Base-by-base conservation (phyloP, 345 rosid genomes). In the Brassica carinata region DNA sequence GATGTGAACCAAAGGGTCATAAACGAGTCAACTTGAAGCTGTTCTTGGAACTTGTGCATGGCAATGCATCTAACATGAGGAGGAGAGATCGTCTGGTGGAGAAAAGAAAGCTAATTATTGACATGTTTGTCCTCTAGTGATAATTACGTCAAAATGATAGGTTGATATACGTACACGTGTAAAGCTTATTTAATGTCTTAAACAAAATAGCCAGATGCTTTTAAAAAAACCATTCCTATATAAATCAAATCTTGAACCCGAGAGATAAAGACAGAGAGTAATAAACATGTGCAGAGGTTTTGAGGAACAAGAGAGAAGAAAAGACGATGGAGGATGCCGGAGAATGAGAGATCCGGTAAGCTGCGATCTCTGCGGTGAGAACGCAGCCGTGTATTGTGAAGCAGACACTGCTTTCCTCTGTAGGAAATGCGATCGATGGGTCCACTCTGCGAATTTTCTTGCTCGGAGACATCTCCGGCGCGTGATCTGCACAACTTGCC, bases 391-490 rank as follows among this genome's bases (percentile, higher is more conserved):
- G 70, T 90, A 91, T 80, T 93, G 96, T 81, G 89, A 84, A 76
- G 96, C 98, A 7, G 98, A 93, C 51, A 80, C 82, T 29, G 96
- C 93, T 5, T 90, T 67, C 40, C 84, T 91, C 1, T 93, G 98
- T 78, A n/a, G 68, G 57, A 79, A 80, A 73, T 93, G 98, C 13
- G 98, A 93, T 67, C 85, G 59, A 80, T 73, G 81, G 85, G 98
- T 93, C 17, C 98, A 93, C 59, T 85, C 82, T 67, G 96, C 96
- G 10, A 93, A 93, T 76, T 91, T 93, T 85, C 79, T 93, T 33
- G 93, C 94, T 18, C 83, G 40, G 66, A 87, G 98, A 79, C 98
- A 93, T 78, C 70, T 89, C 27, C 79, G 98, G 55, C 81, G 91
- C 73, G 65, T 90, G 76, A 86, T 93, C 8, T 91, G 98, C 65